A percentile compares a stretch with the other conserved stretches of the same genome.
phyloP scores from a whole-genome alignment of 1,284 basidiomycete genomes.

The Tylopilus sp. region DNA sequence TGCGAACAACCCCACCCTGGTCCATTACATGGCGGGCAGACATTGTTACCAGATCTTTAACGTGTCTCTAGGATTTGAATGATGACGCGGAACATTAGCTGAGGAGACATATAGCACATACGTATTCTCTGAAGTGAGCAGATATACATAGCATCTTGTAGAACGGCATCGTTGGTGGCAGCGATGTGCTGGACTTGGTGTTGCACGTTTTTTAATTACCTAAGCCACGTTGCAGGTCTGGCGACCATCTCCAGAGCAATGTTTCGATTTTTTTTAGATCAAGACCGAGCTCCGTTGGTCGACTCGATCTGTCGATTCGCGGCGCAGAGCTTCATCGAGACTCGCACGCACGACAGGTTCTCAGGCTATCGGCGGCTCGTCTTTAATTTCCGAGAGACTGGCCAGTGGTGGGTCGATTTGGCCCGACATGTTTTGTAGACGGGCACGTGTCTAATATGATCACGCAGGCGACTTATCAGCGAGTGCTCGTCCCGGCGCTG shows the following conservation, averaged over 20 bases:
- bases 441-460: slow-evolving; percentile 6
- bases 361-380: slow-evolving; percentile 14
- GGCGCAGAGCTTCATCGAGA: background rate
- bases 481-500: background rate
- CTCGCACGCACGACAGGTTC: background rate
- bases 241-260: no score
- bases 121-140: slow-evolving; percentile 68
- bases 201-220: background rate
- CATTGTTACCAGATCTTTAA: slow-evolving; percentile 71
- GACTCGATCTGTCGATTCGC: background rate
- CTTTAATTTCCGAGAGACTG: slow-evolving; percentile 30
- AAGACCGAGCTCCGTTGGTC: background rate
- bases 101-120: slow-evolving; percentile 34
- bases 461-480: slow-evolving; percentile 3
- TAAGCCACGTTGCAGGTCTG: background rate
- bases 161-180: slow-evolving; percentile 42
- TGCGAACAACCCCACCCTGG: slow-evolving; percentile 75
- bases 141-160: slow-evolving; percentile 79
- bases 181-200: background rate
- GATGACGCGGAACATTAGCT: background rate
- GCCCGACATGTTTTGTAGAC: background rate
- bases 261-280: background rate
- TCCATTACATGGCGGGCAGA: slow-evolving; percentile 73
- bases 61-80: slow-evolving; percentile 50
- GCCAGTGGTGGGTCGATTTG: slow-evolving; percentile 4